Evolutionary conservation across 352 stramenopile genomes (phyloP).

Genomic region (Phytopythium boreale): DNA sequence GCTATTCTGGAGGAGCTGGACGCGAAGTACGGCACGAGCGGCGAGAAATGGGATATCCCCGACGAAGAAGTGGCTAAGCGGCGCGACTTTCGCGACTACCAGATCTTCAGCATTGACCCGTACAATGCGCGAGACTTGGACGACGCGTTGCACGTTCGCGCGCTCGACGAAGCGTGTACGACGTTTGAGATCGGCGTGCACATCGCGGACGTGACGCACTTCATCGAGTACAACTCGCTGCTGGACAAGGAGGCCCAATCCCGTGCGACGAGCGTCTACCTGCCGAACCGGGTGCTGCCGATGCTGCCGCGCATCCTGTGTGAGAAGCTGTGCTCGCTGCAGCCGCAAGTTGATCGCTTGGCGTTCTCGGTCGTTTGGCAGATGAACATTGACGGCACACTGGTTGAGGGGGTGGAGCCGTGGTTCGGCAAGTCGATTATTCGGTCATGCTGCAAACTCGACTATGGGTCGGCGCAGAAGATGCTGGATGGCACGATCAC

Average conservation of each 20-base stretch:
- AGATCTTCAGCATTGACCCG: conserved; percentile 98
- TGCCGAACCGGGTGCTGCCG: conserved; percentile 93
- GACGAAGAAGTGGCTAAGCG: conserved; percentile 76
- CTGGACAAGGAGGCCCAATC: conserved; percentile 93
- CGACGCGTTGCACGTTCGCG: conserved; percentile 93
- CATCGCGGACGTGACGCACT: conserved; percentile 98
- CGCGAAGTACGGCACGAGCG: conserved; percentile 67
- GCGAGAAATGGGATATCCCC: conserved; percentile 78
- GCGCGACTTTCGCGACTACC: conserved; percentile 85
- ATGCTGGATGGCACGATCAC: conserved; percentile 93
- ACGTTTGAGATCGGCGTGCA: conserved; percentile 94
- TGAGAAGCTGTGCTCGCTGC: conserved; percentile 96
- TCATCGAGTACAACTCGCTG: conserved; percentile 85
- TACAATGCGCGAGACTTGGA: conserved; percentile 96
- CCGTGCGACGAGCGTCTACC: conserved; percentile 95
- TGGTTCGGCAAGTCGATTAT: conserved; percentile 99
- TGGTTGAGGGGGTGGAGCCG: conserved; percentile 84
- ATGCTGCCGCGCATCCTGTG: conserved; percentile 97
- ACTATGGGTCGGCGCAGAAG: conserved; percentile 96
- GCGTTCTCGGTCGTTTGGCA: conserved; percentile 95
- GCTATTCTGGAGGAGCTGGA: conserved; percentile 67
- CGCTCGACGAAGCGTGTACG: conserved; percentile 49
- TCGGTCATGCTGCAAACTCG: conserved; percentile 94
- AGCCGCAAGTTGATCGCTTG: conserved; percentile 95
- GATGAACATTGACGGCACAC: conserved; percentile 94